A percentile compares a stretch with the other conserved stretches of the same genome.
Evolutionary conservation across 2,329 filamentous ascomycete genomes (phyloP).

Genomic region (Fusarium sp.): DNA sequence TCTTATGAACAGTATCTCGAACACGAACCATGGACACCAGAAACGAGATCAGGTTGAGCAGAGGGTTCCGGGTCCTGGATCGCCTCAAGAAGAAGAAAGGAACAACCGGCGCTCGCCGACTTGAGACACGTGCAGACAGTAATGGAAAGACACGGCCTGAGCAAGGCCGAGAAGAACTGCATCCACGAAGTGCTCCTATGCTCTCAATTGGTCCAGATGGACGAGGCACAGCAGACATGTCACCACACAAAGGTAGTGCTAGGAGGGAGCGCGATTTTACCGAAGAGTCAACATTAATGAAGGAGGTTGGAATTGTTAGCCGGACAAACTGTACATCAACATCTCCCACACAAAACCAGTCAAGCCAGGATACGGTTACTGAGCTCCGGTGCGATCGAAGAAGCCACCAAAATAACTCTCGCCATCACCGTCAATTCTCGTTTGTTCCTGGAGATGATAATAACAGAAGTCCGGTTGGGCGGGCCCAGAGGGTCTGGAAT

Average conservation of each 20-base stretch:
- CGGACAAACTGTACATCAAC: neutral
- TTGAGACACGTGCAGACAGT: neutral
- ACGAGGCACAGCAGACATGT: neutral
- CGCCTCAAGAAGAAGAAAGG: neutral
- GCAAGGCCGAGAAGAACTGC: conserved; percentile 1
- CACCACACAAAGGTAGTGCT: conserved; percentile 2
- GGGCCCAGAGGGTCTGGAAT: neutral
- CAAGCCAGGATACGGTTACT: neutral
- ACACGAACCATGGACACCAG: conserved; percentile 29
- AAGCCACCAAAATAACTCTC: neutral
- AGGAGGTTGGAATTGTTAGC: neutral
- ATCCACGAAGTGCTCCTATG: neutral
- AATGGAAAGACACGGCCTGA: neutral
- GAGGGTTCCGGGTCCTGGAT: conserved; percentile 19
- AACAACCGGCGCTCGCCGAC: neutral
- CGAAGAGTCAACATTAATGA: neutral
- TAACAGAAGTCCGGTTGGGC: conserved; percentile 1
- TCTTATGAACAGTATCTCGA: conserved; percentile 24
- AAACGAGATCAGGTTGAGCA: conserved; percentile 48
- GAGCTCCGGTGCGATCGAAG: neutral
- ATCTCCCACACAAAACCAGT: neutral
- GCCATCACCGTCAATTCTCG: conserved; percentile 41
- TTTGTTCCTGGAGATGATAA: conserved; percentile 42
- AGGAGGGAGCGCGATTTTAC: conserved; percentile 4
- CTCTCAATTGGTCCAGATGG: neutral